Evolutionary conservation across 2,329 filamentous ascomycete genomes (phyloP).

Genomic region (Arthrocladium fulminans): DNA sequence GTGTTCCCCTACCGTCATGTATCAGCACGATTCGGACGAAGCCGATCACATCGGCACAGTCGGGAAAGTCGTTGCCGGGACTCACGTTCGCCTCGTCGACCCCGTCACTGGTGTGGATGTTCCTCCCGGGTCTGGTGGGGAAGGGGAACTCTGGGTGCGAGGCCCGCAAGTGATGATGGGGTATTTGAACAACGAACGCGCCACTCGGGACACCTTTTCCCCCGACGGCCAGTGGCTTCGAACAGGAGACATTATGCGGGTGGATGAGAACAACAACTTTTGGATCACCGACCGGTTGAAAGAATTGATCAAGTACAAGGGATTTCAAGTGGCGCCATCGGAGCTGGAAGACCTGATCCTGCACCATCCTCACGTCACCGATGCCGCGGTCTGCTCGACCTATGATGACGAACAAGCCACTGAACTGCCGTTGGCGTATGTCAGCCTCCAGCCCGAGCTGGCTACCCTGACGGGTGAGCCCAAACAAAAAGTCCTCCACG

Average conservation of each 20-base stretch:
- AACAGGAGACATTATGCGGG: slow-evolving; percentile 52
- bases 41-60: slow-evolving; percentile 41
- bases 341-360: slow-evolving; percentile 40
- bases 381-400: slow-evolving; percentile 39
- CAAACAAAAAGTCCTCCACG: slow-evolving; percentile 33
- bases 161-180: slow-evolving; percentile 51
- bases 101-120: slow-evolving; percentile 13
- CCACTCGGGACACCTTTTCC: slow-evolving; percentile 44
- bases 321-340: slow-evolving; percentile 41
- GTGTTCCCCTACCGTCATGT: slow-evolving; percentile 35
- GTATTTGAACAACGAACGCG: slow-evolving; percentile 50
- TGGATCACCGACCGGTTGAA: slow-evolving; percentile 67
- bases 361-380: slow-evolving; percentile 35
- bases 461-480: slow-evolving; percentile 16
- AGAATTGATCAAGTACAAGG: slow-evolving; percentile 47
- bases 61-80: slow-evolving; percentile 8
- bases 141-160: slow-evolving; percentile 42
- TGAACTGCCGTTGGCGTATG: slow-evolving; percentile 32
- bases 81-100: slow-evolving; percentile 4
- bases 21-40: slow-evolving; percentile 32
- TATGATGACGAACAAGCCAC: slow-evolving; percentile 25
- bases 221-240: slow-evolving; percentile 49
- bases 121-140: slow-evolving; percentile 9
- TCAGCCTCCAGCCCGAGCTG: slow-evolving; percentile 28
- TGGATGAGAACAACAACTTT: slow-evolving; percentile 16